Conservation (phyloP, 164 flowering plant species). For the Magnolia officinalis region DNA sequence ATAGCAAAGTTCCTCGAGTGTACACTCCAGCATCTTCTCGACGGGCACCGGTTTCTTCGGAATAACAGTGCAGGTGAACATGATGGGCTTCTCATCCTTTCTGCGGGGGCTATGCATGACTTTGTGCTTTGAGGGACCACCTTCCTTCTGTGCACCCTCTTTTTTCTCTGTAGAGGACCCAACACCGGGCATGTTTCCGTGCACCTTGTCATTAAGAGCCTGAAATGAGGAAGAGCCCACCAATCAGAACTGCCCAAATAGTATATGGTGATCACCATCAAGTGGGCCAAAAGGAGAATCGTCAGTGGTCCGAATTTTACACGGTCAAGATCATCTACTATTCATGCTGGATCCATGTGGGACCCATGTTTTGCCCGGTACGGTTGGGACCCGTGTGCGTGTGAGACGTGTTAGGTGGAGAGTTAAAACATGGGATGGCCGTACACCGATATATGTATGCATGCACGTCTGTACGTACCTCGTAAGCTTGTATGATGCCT, state of each 20-base stretch:
- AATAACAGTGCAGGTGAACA: constrained; percentile 44
- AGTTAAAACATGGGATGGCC: no score
- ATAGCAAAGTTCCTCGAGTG: constrained; percentile 64
- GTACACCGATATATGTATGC: neutral
- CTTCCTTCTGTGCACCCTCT: neutral
- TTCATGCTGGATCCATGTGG: neutral
- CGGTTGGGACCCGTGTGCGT: no score
- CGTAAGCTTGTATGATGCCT: no score
- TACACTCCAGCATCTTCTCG: constrained; percentile 63
- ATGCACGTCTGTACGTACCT: no score
- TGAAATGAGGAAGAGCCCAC: constrained; percentile 2
- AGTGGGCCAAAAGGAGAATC: neutral
- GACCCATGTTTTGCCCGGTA: no score
- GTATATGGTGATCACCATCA: neutral
- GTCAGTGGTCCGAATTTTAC: neutral
- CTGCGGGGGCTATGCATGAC: constrained; percentile 6
- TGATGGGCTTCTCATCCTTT: constrained; percentile 36
- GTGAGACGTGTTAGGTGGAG: no score
- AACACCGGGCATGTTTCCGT: constrained; percentile 2
- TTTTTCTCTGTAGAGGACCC: constrained; percentile 1
- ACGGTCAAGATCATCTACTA: neutral
- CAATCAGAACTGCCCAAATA: neutral
- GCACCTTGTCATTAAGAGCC: constrained; percentile 16
- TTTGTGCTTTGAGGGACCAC: constrained; percentile 3
- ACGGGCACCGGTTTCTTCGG: constrained; percentile 40